phyloP scores from a whole-genome alignment of 345 rosid species.

The Moricandia arvensis region DNA sequence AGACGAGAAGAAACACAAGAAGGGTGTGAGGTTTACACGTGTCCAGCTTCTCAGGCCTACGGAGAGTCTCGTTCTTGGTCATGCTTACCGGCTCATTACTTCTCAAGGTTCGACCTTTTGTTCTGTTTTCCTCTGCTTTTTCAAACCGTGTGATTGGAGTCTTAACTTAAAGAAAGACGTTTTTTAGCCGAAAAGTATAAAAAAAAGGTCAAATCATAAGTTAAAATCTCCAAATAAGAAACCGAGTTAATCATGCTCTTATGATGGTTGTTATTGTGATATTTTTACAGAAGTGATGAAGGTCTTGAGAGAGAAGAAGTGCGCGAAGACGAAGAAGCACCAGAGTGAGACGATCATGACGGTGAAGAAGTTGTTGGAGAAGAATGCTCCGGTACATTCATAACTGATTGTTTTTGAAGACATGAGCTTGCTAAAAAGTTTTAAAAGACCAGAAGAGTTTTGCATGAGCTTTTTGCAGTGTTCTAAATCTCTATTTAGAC shows the following conservation, averaged over 20 bases:
- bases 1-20: constrained; percentile 27
- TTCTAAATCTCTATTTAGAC: no score
- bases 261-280: no score
- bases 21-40: constrained; percentile 53
- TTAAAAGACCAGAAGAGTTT: no score
- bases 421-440: no score
- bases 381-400: constrained; percentile 37
- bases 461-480: not conserved
- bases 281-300: constrained; percentile 67
- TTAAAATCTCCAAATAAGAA: no score
- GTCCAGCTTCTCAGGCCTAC: constrained; percentile 84
- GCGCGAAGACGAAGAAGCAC: constrained; percentile 62
- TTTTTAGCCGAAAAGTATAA: no score
- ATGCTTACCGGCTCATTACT: constrained; percentile 87
- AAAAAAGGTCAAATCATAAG: no score
- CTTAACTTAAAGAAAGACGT: no score
- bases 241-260: no score
- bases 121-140: not conserved
- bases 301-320: constrained; percentile 72
- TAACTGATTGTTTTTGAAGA: constrained; percentile 23
- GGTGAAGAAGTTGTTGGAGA: constrained; percentile 37
- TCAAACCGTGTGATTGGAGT: not conserved
- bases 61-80: constrained; percentile 81
- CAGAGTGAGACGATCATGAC: constrained; percentile 38
- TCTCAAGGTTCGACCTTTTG: constrained; percentile 53